Base-by-base conservation (phyloP, 768 basidiomycete species). In the Rhizopogon vesiculosus region DNA sequence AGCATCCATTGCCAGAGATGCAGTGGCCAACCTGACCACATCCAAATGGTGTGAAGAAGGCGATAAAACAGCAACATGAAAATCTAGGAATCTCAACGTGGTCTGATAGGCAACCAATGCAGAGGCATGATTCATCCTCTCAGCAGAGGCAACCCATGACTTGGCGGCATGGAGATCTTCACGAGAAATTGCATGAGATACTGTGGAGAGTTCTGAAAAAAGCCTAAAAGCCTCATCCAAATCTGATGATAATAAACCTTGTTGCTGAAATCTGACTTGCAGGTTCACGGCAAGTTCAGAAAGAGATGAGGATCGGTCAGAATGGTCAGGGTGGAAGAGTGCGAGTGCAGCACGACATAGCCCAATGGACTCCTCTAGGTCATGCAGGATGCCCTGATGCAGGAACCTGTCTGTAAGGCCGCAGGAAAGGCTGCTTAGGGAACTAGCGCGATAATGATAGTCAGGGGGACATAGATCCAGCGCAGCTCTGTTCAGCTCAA, bases 1-100 rank as follows among this genome's bases (percentile, higher is more conserved):
- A n/a, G 65, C 67, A 28, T 69, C 50, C 16, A 57, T 56, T 8
- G 61, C 62, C 15, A 67, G 38, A 13, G 61, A 42, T 3, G 45
- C 35, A 1, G 50, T 57, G 5, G 13, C 25, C 38, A 12, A 9
- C 40, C 42, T 53, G 4, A 53, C 29, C 4, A 25, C n/a, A 44
- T 53, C 8, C 3, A 44, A 13, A 19, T 18, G 51, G 13, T 15
- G n/a, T n/a, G 35, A 41, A 18, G 42, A 41, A 44, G 51, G 49
- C 3, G 22, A 42, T 15, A 19, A 8, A 18, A 53, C 7, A 31
- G 15, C 51, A 15, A 19, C 10, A 7, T 25, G 16, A 18, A 28
- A 19, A 53, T 45, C 51, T 5, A 53, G 22, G 5, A 50, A 53
- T 29, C 8, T 31, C 8, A 53, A 18, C 8, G 15, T 4, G 22